phyloP scores from a whole-genome alignment of 2,329 filamentous ascomycete species.

The Fusarium devonianum region DNA sequence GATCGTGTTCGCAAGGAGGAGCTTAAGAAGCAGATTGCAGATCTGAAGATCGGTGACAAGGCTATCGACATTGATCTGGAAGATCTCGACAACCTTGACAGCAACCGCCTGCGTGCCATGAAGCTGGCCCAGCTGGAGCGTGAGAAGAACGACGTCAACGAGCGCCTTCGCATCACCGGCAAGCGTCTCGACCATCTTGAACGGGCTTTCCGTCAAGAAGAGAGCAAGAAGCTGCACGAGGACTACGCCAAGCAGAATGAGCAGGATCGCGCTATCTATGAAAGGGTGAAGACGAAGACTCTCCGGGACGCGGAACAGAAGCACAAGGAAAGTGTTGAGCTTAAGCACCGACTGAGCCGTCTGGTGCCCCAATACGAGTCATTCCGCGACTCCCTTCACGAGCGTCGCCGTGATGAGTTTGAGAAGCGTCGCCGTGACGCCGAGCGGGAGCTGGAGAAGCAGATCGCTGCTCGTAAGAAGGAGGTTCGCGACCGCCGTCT shows the following conservation, averaged over 20 bases:
- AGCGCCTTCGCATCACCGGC: conserved; percentile 87
- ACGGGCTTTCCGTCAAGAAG: conserved; percentile 94
- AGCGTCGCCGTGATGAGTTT: conserved; percentile 92
- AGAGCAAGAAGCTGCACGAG: conserved; percentile 85
- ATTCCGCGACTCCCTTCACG: conserved; percentile 82
- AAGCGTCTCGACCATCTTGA: conserved; percentile 98
- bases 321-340: conserved; percentile 88
- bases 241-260: conserved; percentile 88
- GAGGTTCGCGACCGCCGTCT: conserved; percentile 84
- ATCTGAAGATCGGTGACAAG: conserved; percentile 89
- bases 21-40: conserved; percentile 88
- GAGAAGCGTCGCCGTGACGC: conserved; percentile 92
- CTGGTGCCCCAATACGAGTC: conserved; percentile 84
- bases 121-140: conserved; percentile 96
- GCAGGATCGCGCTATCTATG: conserved; percentile 79
- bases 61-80: conserved; percentile 76
- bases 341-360: conserved; percentile 90
- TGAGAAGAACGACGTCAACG: conserved; percentile 95
- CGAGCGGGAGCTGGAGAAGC: conserved; percentile 90
- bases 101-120: conserved; percentile 87
- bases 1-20: conserved; percentile 92
- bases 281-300: conserved; percentile 78
- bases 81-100: conserved; percentile 86
- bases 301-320: conserved; percentile 83
- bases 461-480: conserved; percentile 87